These are phyloP conservation scores for Asterionellopsis glacialis DNA, from an alignment of 108 stramenopile species.

Conservation along the genomic window DNA sequence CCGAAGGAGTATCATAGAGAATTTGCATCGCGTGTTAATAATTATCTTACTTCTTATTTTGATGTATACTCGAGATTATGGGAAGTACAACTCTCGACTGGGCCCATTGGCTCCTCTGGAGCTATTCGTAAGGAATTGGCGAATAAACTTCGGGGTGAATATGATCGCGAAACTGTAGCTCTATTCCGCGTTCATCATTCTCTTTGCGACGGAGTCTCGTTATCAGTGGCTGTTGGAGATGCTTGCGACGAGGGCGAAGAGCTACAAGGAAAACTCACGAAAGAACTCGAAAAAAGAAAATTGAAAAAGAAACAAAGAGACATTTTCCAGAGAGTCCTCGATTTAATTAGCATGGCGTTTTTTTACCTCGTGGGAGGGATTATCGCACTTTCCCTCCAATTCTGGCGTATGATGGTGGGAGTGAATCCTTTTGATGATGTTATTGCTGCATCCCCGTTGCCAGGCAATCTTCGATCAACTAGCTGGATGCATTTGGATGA, in stretches of 20 bases:
- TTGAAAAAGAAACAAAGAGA: constrained; percentile 27
- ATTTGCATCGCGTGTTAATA: constrained; percentile 50
- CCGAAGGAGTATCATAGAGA: constrained; percentile 53
- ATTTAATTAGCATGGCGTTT: constrained; percentile 4
- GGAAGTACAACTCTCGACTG: constrained; percentile 48
- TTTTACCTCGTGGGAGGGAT: constrained; percentile 47
- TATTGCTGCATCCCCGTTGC: background rate
- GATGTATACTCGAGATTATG: constrained; percentile 51
- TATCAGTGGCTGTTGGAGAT: constrained; percentile 63
- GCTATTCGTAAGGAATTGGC: constrained; percentile 30
- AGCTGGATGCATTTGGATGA: constrained; percentile 67
- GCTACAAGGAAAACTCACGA: constrained; percentile 27
- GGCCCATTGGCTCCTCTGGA: constrained; percentile 51
- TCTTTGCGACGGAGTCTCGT: constrained; percentile 73
- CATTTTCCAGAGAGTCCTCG: no score
- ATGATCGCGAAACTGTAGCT: constrained; percentile 49
- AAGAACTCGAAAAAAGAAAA: constrained; percentile 20
- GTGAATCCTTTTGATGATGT: constrained; percentile 60
- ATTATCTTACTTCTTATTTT: constrained; percentile 46
- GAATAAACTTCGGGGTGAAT: constrained; percentile 11
- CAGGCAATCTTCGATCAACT: constrained; percentile 25
- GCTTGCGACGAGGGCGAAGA: constrained; percentile 73
- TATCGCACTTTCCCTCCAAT: constrained; percentile 43
- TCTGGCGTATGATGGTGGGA: constrained; percentile 35
- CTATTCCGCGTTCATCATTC: constrained; percentile 80